Percentiles rank a stretch among this genome's conserved stretches.
These are phyloP conservation scores for Arabidopsis suecica DNA, from an alignment of 345 rosid genomes.

Conservation along the genomic window DNA sequence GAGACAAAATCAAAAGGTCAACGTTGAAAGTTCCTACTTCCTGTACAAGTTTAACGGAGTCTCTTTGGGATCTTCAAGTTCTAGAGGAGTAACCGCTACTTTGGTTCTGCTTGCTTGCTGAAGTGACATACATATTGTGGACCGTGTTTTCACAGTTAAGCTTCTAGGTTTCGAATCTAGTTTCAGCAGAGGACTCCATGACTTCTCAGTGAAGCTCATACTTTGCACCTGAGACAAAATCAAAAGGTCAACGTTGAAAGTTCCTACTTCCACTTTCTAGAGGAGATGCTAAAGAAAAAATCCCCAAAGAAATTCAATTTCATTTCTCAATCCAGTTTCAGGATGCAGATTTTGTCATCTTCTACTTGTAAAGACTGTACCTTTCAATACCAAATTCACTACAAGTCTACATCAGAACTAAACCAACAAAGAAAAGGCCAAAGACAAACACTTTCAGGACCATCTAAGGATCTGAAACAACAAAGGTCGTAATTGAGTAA, in stretches of 20 bases:
- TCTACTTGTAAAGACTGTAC: too few species aligned
- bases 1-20: constrained; percentile 40
- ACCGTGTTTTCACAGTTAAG: constrained; percentile 41
- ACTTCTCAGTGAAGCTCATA: constrained; percentile 59
- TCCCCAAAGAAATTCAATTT: background rate
- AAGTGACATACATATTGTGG: constrained; percentile 78
- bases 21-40: background rate
- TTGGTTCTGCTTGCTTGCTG: constrained; percentile 80
- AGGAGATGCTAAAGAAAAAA: background rate
- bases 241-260: background rate
- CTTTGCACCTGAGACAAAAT: constrained; percentile 60
- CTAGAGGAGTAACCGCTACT: constrained; percentile 75
- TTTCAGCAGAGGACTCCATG: constrained; percentile 55
- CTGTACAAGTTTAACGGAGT: constrained; percentile 83
- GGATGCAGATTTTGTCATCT: too few species aligned
- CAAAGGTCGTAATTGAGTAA: constrained; percentile 6
- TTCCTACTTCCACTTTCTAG: constrained; percentile 3
- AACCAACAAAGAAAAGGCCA: background rate
- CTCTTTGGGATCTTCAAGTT: constrained; percentile 75
- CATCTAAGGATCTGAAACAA: constrained; percentile 42
- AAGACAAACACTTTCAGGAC: constrained; percentile 16
- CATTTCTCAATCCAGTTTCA: background rate
- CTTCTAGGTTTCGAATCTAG: constrained; percentile 56
- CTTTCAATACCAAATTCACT: background rate
- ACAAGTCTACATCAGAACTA: constrained; percentile 31